phyloP scores from a whole-genome alignment of 805 yeast genomes.

The Sugiyamaella valdiviana region DNA sequence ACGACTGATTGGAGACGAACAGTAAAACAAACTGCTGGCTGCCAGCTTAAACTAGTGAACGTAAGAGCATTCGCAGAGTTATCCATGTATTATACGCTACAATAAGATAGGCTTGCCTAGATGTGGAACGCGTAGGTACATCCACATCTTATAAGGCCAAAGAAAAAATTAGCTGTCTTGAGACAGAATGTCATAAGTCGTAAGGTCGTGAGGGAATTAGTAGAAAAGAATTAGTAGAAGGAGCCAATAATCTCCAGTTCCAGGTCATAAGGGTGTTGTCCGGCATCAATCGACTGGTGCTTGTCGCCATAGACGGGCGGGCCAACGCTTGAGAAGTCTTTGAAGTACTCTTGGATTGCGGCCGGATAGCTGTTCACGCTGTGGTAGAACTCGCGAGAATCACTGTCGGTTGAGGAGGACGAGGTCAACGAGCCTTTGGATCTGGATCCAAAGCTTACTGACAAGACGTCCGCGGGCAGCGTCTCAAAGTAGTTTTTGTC shows the following conservation, averaged over 20 bases:
- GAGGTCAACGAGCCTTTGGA: neutral
- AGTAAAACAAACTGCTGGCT: too few species aligned
- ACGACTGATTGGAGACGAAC: too few species aligned
- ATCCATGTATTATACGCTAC: too few species aligned
- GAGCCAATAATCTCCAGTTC: constrained; percentile 10
- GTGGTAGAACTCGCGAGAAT: neutral
- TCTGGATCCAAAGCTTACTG: neutral
- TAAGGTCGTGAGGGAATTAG: neutral
- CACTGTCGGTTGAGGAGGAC: neutral
- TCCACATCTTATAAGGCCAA: neutral
- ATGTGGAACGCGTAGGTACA: neutral
- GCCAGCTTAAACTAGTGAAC: too few species aligned
- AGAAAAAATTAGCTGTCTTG: neutral
- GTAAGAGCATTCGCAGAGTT: too few species aligned
- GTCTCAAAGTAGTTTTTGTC: neutral
- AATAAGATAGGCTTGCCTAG: too few species aligned
- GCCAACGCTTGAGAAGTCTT: neutral
- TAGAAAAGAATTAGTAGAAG: constrained; percentile 1
- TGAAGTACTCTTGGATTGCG: neutral
- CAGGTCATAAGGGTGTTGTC: constrained; percentile 10
- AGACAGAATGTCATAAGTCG: neutral
- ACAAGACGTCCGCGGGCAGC: neutral
- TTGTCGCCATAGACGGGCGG: neutral
- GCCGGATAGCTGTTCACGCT: neutral
- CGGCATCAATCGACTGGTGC: neutral